Percentiles rank a stretch among this genome's conserved stretches.
Evolutionary conservation across 139 green algal genomes (phyloP).

Genomic region (Chlamydomonas asymmetrica): DNA sequence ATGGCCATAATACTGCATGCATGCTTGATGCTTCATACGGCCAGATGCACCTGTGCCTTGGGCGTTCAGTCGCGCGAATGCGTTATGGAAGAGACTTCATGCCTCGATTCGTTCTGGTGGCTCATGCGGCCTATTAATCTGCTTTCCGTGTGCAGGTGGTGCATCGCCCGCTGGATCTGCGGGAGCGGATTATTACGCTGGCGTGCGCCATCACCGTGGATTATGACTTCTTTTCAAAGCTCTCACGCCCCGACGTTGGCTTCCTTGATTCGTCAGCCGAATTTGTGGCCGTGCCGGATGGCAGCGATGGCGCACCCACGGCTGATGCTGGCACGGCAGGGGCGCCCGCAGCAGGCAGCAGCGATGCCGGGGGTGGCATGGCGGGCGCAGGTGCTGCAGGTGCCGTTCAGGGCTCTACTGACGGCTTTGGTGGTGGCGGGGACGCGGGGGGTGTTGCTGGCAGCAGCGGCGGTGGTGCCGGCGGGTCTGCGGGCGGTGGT

Average conservation of each 20-base stretch:
- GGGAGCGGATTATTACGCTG: constrained; percentile 77
- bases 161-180: constrained; percentile 47
- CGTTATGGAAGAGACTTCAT: neutral
- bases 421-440: neutral
- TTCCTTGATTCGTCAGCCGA: constrained; percentile 36
- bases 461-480: neutral
- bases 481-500: neutral
- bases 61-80: neutral
- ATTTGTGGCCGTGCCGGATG: constrained; percentile 8
- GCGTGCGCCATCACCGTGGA: constrained; percentile 70
- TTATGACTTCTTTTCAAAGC: constrained; percentile 57
- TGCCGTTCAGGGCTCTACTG: neutral
- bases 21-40: neutral
- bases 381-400: constrained; percentile 12
- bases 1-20: neutral
- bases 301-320: neutral
- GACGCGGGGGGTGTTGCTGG: neutral
- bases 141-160: constrained; percentile 48
- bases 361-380: constrained; percentile 25
- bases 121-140: too few relatives aligned
- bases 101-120: neutral
- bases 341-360: constrained; percentile 19
- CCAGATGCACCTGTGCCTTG: neutral
- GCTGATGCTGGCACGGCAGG: neutral
- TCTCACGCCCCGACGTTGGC: constrained; percentile 51